Evolutionary conservation across 2,329 filamentous ascomycete species (phyloP).

Genomic region (Elsinoe perseae): DNA sequence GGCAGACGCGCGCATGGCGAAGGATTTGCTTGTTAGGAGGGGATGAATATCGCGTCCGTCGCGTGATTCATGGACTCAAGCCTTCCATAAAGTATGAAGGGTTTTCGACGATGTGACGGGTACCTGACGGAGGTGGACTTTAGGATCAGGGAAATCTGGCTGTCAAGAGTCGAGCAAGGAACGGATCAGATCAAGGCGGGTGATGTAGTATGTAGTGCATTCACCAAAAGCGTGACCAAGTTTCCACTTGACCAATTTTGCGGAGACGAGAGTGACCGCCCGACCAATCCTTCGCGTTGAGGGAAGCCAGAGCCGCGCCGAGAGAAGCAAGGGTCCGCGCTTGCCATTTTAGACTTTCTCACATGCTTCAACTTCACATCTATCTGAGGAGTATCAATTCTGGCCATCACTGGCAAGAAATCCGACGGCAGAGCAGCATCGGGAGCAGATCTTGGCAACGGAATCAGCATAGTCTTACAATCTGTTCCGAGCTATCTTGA

Average conservation of each 20-base stretch:
- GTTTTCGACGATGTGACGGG: constrained; percentile 5
- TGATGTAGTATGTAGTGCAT: constrained; percentile 12
- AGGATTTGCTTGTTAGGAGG: background rate
- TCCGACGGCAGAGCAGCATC: no score
- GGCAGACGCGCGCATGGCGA: background rate
- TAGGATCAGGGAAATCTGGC: background rate
- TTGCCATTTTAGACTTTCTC: constrained; percentile 15
- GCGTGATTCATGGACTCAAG: constrained; percentile 11
- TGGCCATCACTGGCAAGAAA: background rate
- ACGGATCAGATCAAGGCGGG: constrained; percentile 1
- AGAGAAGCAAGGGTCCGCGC: constrained; percentile 11
- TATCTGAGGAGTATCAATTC: background rate
- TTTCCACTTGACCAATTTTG: constrained; percentile 14
- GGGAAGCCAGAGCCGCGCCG: constrained; percentile 9
- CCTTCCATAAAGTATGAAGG: background rate
- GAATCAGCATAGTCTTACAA: no score
- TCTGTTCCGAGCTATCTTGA: background rate
- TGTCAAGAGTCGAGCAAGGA: constrained; percentile 1
- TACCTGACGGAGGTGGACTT: constrained; percentile 1
- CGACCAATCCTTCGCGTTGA: constrained; percentile 1
- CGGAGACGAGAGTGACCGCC: constrained; percentile 12
- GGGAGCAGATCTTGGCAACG: no score
- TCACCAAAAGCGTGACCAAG: constrained; percentile 13
- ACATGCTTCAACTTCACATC: constrained; percentile 7
- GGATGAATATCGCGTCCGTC: constrained; percentile 1